Evolutionary conservation across 257 asterid species (phyloP), one percentile per base, ranked within the genome.

Genomic region (Lavandula angustifolia): DNA sequence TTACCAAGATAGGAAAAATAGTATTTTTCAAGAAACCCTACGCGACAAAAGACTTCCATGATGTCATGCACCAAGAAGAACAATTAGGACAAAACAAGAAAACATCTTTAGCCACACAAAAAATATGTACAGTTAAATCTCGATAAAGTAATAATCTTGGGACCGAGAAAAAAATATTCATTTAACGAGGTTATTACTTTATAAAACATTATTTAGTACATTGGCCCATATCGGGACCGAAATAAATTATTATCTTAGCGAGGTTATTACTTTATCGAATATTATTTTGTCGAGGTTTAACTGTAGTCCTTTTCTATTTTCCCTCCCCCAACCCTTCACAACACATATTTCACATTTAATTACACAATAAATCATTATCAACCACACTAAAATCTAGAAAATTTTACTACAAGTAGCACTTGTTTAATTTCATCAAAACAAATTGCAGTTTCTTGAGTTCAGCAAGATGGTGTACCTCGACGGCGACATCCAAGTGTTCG

Each of bases 391-490:
- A 13, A 56, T 35, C 9, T 33, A 42, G 35, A 56, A 16, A 31
- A 35, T 35, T 8, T 13, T 35, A n/a, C n/a, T n/a, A n/a, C n/a
- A n/a, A n/a, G n/a, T n/a, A n/a, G n/a, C n/a, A n/a, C n/a, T n/a
- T n/a, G 27, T 22, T 22, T 22, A 22, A 22, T 64, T 47, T 27
- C 10, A 38, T 29, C 1, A 0, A 22, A n/a, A 16, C 8, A 37
- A 60, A 11, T 3, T 54, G 38, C 70, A 80, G 85, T 81, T 81
- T 33, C 48, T 48, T 73, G 86, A 81, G 71, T 81, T 66, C 75
- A 78, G 57, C 67, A 81, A 81, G 79, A 81, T 81, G 84, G 84
- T 81, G 77, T 81, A 81, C 78, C 86, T 81, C 1, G 86, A 81
- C 0, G 86, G 81, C 11, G 86, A 81, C 78, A 78, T 81, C 64